Conservation (phyloP, 176 grass and related monocot species). For the Rhynchospora tenuis region DNA sequence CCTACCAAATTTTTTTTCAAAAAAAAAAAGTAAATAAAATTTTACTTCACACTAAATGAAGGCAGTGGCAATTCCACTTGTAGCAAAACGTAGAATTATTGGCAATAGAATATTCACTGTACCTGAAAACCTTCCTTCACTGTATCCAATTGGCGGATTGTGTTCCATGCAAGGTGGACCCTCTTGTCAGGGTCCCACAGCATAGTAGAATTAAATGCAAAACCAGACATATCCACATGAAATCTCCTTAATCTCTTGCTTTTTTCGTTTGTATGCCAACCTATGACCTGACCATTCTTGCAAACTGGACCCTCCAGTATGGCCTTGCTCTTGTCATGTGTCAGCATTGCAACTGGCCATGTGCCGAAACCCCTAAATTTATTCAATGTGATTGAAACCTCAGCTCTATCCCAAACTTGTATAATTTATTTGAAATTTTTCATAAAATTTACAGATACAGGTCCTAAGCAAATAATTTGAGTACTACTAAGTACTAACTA, state of each 20-base stretch:
- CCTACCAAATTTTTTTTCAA: slow-evolving; percentile 51
- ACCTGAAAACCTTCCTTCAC: slow-evolving; percentile 79
- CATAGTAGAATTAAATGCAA: slow-evolving; percentile 97
- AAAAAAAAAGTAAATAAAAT: slow-evolving; percentile 27
- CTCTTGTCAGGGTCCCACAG: slow-evolving; percentile 80
- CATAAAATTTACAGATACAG: background rate
- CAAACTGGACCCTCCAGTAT: slow-evolving; percentile 85
- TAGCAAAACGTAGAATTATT: background rate
- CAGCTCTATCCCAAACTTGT: background rate
- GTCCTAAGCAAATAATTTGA: background rate
- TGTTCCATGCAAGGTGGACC: slow-evolving; percentile 62
- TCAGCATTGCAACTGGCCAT: slow-evolving; percentile 86
- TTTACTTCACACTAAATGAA: slow-evolving; percentile 26
- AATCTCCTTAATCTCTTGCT: slow-evolving; percentile 76
- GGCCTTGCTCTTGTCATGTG: slow-evolving; percentile 38
- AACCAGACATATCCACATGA: slow-evolving; percentile 92
- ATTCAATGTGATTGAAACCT: background rate
- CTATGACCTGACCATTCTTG: slow-evolving; percentile 67
- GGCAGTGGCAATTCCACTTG: slow-evolving; percentile 10
- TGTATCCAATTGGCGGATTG: slow-evolving; percentile 72
- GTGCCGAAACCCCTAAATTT: slow-evolving; percentile 72
- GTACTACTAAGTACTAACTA: background rate
- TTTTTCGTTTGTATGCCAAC: slow-evolving; percentile 79
- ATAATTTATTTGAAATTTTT: background rate
- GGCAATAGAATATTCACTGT: background rate